These are phyloP conservation scores for Pharus latifolius DNA, from an alignment of 176 grass and related monocot species.

Conservation along the genomic window DNA sequence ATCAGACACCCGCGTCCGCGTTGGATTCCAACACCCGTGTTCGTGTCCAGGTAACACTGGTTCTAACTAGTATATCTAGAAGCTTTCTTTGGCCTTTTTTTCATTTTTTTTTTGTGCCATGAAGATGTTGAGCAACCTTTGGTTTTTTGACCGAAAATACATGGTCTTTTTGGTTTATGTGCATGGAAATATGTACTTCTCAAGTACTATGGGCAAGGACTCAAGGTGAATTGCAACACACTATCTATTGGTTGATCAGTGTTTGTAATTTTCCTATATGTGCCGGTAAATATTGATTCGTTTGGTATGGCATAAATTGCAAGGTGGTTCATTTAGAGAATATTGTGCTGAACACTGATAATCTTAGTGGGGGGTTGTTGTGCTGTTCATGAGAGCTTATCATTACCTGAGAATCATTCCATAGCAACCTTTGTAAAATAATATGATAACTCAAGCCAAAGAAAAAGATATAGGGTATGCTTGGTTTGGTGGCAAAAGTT, in stretches of 20 bases:
- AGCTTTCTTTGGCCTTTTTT: too few species aligned
- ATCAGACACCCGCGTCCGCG: too few species aligned
- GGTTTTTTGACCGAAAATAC: neutral
- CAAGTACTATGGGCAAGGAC: neutral
- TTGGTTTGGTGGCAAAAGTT: too few species aligned
- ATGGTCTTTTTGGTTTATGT: neutral
- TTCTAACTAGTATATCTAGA: too few species aligned
- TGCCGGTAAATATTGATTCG: constrained; percentile 5
- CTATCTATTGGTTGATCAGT: neutral
- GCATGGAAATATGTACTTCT: neutral
- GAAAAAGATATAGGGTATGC: too few species aligned
- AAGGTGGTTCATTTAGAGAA: constrained; percentile 15
- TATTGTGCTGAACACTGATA: constrained; percentile 17
- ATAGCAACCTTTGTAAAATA: neutral
- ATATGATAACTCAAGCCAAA: neutral
- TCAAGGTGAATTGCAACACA: neutral
- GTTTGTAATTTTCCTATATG: neutral
- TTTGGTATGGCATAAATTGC: constrained; percentile 43
- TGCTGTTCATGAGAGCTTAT: constrained; percentile 5
- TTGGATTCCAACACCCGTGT: too few species aligned
- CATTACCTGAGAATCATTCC: neutral
- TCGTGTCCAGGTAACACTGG: too few species aligned
- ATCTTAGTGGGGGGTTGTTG: neutral
- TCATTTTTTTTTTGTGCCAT: too few species aligned
- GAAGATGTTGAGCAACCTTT: neutral